Evolutionary conservation across 805 yeast species (phyloP).

Genomic region (Candida sanyiensis): DNA sequence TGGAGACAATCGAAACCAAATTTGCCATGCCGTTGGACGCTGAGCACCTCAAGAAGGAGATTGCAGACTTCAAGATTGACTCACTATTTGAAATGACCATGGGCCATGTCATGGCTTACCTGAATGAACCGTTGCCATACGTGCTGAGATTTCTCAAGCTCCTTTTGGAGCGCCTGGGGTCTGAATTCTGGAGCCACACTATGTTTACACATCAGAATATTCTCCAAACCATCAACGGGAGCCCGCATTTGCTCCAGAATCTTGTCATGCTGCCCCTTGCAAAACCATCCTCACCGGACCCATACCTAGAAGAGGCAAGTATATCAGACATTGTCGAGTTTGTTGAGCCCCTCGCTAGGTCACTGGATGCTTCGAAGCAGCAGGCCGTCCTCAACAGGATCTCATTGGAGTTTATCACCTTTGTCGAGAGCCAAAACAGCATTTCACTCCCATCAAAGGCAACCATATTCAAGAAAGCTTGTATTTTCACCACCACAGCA

Average conservation of each 20-base stretch:
- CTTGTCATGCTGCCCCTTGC: conserved; percentile 28
- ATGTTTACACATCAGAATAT: conserved; percentile 49
- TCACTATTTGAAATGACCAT: conserved; percentile 37
- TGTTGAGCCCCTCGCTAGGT: conserved; percentile 41
- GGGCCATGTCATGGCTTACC: conserved; percentile 46
- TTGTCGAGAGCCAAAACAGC: conserved; percentile 31
- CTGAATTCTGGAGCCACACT: conserved; percentile 50
- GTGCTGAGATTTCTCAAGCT: conserved; percentile 47
- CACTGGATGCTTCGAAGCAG: conserved; percentile 43
- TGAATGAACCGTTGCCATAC: conserved; percentile 37
- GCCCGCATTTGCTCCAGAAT: conserved; percentile 40
- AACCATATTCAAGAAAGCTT: conserved; percentile 28
- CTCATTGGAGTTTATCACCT: conserved; percentile 41
- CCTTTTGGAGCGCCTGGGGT: conserved; percentile 38
- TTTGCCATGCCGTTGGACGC: conserved; percentile 24
- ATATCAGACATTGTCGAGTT: conserved; percentile 47
- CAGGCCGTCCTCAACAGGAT: conserved; percentile 49
- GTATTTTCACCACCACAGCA: conserved; percentile 11
- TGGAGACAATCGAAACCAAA: conserved; percentile 30
- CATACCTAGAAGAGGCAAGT: conserved; percentile 28
- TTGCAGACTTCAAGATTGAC: conserved; percentile 30
- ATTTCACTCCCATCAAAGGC: conserved; percentile 32
- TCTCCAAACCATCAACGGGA: conserved; percentile 54
- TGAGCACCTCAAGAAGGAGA: conserved; percentile 18
- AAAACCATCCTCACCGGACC: conserved; percentile 25